Evolutionary conservation across 2,329 filamentous ascomycete genomes (phyloP), one percentile per base, ranked within the genome.

Genomic region (Chrysoporthe cubensis): DNA sequence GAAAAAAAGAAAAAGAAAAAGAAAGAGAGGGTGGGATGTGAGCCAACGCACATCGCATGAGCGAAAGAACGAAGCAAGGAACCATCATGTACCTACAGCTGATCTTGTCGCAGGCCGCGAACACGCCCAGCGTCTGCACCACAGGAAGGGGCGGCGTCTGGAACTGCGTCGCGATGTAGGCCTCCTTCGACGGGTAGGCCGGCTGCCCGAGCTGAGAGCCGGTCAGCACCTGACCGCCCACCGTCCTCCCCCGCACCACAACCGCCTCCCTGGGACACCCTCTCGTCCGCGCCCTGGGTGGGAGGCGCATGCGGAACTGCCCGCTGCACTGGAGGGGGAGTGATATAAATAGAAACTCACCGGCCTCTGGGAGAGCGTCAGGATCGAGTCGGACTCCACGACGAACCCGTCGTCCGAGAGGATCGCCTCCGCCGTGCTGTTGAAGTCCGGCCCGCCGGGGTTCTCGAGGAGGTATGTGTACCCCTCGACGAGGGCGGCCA

Each of bases 381-480:
- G 16, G 34, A 70, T 70, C 34, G 68, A 70, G 54, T 70, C 68
- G 3, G 68, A 70, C 11, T 63, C 44, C 16, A 70, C 66, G 13
- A 50, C 44, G 26, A 63, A 63, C 21, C 42, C 34, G 54, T 65
- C 34, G 54, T 65, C 54, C 21, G 68, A 65, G 34, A 70, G 26
- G 18, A 70, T 70, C 4, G 54, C 43, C n/a, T 68, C 37, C 18
- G 68, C 66, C 13, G 68, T 70, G 46, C 58, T 57, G 59, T 70
- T 70, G 44, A 70, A 70, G 42, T 62, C 54, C 5, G 68, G 40
- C 1, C 68, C 68, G 2, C 66, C 62, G 1, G 68, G 68, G 13
- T 52, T 16, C 59, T 70, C 66, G 40, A 70, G 50, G 14, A 70
- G 68, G 48, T 70, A 70, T 1, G 66, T 66, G 42, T 70, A 70